Evolutionary conservation across 2,329 filamentous ascomycete species (phyloP), one percentile per base, ranked within the genome.

Genomic region (Chaetoscypha palmicola): DNA sequence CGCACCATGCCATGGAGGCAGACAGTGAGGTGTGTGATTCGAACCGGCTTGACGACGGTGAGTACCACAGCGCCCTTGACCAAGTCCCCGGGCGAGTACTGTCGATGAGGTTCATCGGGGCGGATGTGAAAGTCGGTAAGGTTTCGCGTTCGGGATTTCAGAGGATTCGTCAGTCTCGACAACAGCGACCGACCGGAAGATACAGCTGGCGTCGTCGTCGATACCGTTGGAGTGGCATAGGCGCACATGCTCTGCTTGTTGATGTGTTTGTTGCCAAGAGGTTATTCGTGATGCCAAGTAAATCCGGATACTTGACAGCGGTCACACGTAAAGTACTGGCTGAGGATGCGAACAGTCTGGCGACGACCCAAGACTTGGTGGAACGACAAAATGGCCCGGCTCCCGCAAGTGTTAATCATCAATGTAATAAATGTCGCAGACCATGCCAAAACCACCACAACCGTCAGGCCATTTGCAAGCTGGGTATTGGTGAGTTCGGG

Each of bases 1-100:
- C 86, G 81, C 44, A 87, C 84, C 62, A 81, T 88, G 48, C 86
- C 86, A 62, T 88, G 83, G 42, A 92, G 68, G 48, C 80, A 77
- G 50, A 91, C 82, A 9, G 84, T 85, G 38, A 92, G 71, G 66
- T 92, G 86, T 5, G 86, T 91, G 57, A 92, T 78, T 55, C 84
- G 75, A 49, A 88, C 67, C 14, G 86, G 81, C 63, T 88, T 88
- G 56, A 83, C 69, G 26, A 88, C 75, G 45, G 79, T 82, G 55
- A 91, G 68, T 48, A 86, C 72, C 37, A 91, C 84, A 51, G 76
- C 76, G 42, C 86, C 86, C 46, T 74, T 61, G 23, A 92, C 83
- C 52, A 80, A 68, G 59, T 91, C 86, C 48, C 86, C 86, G 3
- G 84, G 83, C 20, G 71, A 72, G 64, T 90, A 90, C 57, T 84